These are phyloP conservation scores for Xylaria sp. DNA, from an alignment of 2,329 filamentous ascomycete genomes.

Conservation along the genomic window DNA sequence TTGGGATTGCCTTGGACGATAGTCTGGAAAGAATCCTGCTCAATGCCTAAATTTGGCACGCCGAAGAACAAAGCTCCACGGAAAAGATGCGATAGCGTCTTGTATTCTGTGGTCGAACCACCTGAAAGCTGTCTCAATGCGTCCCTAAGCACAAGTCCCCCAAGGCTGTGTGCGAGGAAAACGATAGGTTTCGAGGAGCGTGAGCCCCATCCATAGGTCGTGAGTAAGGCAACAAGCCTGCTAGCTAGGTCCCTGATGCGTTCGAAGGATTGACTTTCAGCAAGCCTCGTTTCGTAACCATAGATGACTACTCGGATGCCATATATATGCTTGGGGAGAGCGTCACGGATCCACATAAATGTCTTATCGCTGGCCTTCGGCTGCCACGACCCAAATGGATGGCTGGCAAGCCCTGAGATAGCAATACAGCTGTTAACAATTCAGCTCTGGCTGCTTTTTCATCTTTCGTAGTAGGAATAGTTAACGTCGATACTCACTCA, in stretches of 20 bases:
- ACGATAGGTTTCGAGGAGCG: constrained; percentile 38
- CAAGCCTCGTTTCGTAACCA: constrained; percentile 44
- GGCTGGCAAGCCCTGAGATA: constrained; percentile 1
- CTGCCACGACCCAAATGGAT: constrained; percentile 8
- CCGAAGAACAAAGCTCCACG: constrained; percentile 31
- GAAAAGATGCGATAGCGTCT: constrained; percentile 1
- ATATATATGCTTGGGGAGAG: constrained; percentile 24
- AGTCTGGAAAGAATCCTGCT: constrained; percentile 16
- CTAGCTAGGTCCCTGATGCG: constrained; percentile 40
- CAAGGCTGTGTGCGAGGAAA: constrained; percentile 47
- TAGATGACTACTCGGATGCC: constrained; percentile 39
- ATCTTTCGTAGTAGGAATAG: not conserved
- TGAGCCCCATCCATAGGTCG: constrained; percentile 34
- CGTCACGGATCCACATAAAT: constrained; percentile 5
- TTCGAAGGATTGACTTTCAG: constrained; percentile 40
- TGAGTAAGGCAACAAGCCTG: constrained; percentile 36
- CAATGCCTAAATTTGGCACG: constrained; percentile 34
- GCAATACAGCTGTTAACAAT: constrained; percentile 30
- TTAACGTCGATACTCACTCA: constrained; percentile 34
- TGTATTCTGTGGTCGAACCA: not conserved
- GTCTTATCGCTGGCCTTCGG: not conserved
- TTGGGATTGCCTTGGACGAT: constrained; percentile 28
- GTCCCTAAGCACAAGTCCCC: constrained; percentile 45
- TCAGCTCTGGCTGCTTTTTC: not conserved
- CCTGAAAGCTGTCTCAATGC: constrained; percentile 31